Evolutionary conservation across 257 asterid species (phyloP).

Genomic region (Nicotiana otophora): DNA sequence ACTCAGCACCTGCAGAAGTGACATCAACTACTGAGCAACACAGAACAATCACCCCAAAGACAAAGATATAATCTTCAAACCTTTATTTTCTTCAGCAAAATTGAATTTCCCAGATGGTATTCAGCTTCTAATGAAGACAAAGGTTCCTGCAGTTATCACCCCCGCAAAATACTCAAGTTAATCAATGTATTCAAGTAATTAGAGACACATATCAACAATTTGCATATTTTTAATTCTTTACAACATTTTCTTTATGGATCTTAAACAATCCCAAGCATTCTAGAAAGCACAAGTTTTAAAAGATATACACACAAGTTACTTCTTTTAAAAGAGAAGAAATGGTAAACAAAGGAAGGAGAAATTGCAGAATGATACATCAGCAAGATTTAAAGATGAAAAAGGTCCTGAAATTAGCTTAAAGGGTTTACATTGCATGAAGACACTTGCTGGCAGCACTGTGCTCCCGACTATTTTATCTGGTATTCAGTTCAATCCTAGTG

Average conservation of each 20-base stretch:
- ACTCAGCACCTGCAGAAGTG: constrained; percentile 47
- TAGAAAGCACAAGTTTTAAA: background rate
- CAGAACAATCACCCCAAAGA: background rate
- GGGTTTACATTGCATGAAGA: background rate
- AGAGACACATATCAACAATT: background rate
- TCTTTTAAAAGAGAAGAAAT: background rate
- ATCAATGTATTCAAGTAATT: background rate
- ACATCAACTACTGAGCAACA: background rate
- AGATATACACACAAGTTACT: background rate
- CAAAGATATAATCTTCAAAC: constrained; percentile 25
- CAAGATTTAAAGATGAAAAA: background rate
- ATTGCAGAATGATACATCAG: background rate
- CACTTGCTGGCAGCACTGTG: background rate
- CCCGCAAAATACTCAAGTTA: background rate
- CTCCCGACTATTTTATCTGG: too few species aligned
- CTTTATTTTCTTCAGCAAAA: constrained; percentile 84
- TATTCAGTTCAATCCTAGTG: too few species aligned
- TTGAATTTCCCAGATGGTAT: constrained; percentile 76
- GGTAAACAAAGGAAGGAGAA: background rate
- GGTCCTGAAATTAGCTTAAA: background rate
- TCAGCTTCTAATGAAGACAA: constrained; percentile 72
- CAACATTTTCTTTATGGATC: background rate
- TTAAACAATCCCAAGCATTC: background rate
- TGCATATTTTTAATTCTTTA: background rate
- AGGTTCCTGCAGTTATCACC: constrained; percentile 61